A percentile compares a stretch with the other conserved stretches of the same genome.
Conservation (phyloP, 202 grass and related monocot genomes). For the Sporobolus alterniflorus region DNA sequence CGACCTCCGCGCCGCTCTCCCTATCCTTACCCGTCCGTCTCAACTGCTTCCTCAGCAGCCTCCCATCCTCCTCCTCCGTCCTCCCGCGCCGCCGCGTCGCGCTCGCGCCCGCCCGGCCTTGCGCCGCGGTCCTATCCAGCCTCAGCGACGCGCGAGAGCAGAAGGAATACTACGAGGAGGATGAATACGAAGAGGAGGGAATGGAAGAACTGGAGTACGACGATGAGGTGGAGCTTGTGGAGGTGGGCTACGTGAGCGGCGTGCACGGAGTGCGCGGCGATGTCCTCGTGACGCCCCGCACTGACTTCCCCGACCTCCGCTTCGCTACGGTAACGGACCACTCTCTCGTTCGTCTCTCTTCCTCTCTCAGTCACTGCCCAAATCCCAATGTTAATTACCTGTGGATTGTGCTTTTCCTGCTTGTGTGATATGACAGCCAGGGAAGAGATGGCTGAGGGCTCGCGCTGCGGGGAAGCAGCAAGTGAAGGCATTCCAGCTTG, state of each 20-base stretch:
- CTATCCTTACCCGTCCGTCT: slow-evolving; percentile 1
- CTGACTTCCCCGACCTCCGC: slow-evolving; percentile 88
- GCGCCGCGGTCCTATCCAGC: slow-evolving; percentile 38
- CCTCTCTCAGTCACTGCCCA: background rate
- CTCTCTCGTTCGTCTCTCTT: no score
- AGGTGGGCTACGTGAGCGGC: slow-evolving; percentile 75
- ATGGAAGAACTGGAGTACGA: slow-evolving; percentile 20
- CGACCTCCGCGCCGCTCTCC: slow-evolving; percentile 25
- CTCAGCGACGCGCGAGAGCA: slow-evolving; percentile 28
- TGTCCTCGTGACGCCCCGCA: slow-evolving; percentile 74
- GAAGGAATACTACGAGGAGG: background rate
- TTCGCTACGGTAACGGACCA: slow-evolving; percentile 71
- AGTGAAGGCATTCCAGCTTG: slow-evolving; percentile 68
- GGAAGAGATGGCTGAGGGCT: slow-evolving; percentile 78
- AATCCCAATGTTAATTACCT: background rate
- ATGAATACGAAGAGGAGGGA: background rate
- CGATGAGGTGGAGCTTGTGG: slow-evolving; percentile 39
- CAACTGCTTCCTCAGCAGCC: background rate
- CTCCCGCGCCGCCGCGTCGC: slow-evolving; percentile 17
- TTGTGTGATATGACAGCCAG: slow-evolving; percentile 54
- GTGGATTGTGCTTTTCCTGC: background rate
- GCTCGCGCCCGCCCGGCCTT: slow-evolving; percentile 29
- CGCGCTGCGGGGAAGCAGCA: slow-evolving; percentile 64
- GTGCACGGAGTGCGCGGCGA: slow-evolving; percentile 87
- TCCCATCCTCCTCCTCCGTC: background rate